phyloP scores from a whole-genome alignment of 495 filamentous ascomycete species.

The Cudoniella acicularis region DNA sequence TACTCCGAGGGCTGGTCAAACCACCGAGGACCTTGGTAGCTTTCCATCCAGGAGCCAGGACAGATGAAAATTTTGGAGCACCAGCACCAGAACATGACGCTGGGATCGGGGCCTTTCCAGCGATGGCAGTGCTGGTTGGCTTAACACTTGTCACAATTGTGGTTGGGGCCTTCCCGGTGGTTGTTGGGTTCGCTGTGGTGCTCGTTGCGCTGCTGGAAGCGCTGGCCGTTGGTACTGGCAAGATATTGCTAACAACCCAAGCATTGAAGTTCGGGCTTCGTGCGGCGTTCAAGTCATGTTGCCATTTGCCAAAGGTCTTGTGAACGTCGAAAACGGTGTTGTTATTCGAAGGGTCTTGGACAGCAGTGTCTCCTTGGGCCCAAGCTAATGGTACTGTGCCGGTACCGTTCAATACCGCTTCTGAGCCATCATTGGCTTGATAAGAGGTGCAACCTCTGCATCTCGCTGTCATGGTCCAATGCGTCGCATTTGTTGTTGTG shows the following conservation, averaged over 20 bases:
- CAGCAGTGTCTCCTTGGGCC: constrained; percentile 7
- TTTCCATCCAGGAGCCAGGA: constrained; percentile 53
- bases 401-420: constrained; percentile 4
- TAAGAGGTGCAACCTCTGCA: constrained; percentile 37
- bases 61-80: constrained; percentile 21
- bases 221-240: not conserved
- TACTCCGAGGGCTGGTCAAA: constrained; percentile 51
- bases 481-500: constrained; percentile 40
- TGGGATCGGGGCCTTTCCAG: not conserved
- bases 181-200: not conserved
- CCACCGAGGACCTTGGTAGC: constrained; percentile 51
- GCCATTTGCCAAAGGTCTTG: constrained; percentile 7
- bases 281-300: constrained; percentile 13
- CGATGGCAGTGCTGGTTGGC: not conserved
- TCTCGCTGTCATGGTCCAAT: constrained; percentile 45
- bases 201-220: not conserved
- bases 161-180: not conserved
- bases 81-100: constrained; percentile 5
- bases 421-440: not conserved
- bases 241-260: constrained; percentile 7
- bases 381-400: constrained; percentile 9
- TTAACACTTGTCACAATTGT: not conserved
- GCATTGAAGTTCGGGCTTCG: constrained; percentile 7
- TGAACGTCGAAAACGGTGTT: constrained; percentile 11
- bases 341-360: constrained; percentile 8